Percentiles rank a stretch among this genome's conserved stretches.
Conservation (phyloP, 352 stramenopile species). For the Thraustochytrium striatum region DNA sequence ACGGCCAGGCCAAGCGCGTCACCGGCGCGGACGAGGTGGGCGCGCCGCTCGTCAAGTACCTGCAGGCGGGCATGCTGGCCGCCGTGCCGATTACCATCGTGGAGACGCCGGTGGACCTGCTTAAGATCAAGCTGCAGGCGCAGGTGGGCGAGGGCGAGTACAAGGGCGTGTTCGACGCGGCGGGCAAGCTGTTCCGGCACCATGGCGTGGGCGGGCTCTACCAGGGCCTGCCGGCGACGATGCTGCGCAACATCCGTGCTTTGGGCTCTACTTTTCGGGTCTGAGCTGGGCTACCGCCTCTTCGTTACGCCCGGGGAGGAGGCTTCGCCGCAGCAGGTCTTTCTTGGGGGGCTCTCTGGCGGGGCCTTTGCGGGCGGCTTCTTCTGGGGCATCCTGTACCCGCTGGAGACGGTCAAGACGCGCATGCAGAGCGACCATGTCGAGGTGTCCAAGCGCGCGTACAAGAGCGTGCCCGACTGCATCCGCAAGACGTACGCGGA, state of each 20-base stretch:
- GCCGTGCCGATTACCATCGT: slow-evolving; percentile 36
- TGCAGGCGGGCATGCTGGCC: neutral
- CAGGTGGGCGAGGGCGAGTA: slow-evolving; percentile 46
- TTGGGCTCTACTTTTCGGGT: slow-evolving; percentile 48
- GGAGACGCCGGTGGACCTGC: slow-evolving; percentile 38
- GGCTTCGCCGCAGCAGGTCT: slow-evolving; percentile 17
- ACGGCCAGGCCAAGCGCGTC: slow-evolving; percentile 32
- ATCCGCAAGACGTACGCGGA: slow-evolving; percentile 38
- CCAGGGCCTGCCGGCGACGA: slow-evolving; percentile 14
- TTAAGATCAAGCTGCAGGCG: slow-evolving; percentile 47
- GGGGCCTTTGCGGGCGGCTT: slow-evolving; percentile 25
- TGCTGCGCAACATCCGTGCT: slow-evolving; percentile 41
- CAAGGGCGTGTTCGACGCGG: slow-evolving; percentile 28
- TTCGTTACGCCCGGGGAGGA: neutral
- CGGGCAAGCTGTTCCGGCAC: neutral
- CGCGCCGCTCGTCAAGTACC: slow-evolving; percentile 27
- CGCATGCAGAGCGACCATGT: slow-evolving; percentile 48
- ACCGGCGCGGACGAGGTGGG: slow-evolving; percentile 27
- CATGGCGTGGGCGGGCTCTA: slow-evolving; percentile 30
- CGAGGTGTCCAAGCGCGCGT: slow-evolving; percentile 1
- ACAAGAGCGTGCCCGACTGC: slow-evolving; percentile 22
- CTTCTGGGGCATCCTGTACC: slow-evolving; percentile 43
- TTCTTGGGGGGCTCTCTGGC: slow-evolving; percentile 24
- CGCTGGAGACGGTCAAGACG: slow-evolving; percentile 40
- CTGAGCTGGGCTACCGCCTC: slow-evolving; percentile 34